A percentile compares a stretch with the other conserved stretches of the same genome.
Conservation (phyloP, 2,329 filamentous ascomycete species). For the Coniochaeta ligniaria region DNA sequence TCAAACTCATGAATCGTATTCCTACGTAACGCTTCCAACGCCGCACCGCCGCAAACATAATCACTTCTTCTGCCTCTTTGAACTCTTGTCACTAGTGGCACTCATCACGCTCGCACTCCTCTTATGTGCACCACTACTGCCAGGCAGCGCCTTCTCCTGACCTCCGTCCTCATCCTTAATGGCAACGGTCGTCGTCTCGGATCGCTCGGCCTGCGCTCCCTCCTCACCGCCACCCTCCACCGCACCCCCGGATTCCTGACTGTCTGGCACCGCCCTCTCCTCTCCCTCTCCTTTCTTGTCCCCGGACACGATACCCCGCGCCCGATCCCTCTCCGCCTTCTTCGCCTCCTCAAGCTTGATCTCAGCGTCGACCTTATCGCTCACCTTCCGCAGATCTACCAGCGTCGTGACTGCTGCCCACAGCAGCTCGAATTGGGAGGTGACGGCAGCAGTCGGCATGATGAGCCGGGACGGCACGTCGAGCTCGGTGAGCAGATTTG, state of each 20-base stretch:
- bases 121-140: conserved; percentile 47
- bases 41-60: conserved; percentile 4
- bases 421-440: conserved; percentile 63
- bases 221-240: neutral
- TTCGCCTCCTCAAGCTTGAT: conserved; percentile 53
- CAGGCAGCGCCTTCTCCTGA: conserved; percentile 17
- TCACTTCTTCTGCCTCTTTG: conserved; percentile 51
- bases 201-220: neutral
- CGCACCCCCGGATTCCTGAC: conserved; percentile 2
- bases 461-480: conserved; percentile 62
- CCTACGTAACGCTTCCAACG: conserved; percentile 9
- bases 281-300: conserved; percentile 7
- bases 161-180: conserved; percentile 16
- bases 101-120: conserved; percentile 79
- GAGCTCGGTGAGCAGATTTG: conserved; percentile 62
- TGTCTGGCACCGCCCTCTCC: conserved; percentile 2
- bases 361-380: conserved; percentile 70
- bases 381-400: conserved; percentile 66
- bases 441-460: conserved; percentile 68
- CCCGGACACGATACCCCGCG: conserved; percentile 6
- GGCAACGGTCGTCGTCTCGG: conserved; percentile 8
- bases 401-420: conserved; percentile 61
- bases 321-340: conserved; percentile 44
- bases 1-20: neutral
- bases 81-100: conserved; percentile 55